A percentile compares a stretch with the other conserved stretches of the same genome.
Evolutionary conservation across 2,329 filamentous ascomycete genomes (phyloP).

Genomic region (Sclerotiophoma versabilis): DNA sequence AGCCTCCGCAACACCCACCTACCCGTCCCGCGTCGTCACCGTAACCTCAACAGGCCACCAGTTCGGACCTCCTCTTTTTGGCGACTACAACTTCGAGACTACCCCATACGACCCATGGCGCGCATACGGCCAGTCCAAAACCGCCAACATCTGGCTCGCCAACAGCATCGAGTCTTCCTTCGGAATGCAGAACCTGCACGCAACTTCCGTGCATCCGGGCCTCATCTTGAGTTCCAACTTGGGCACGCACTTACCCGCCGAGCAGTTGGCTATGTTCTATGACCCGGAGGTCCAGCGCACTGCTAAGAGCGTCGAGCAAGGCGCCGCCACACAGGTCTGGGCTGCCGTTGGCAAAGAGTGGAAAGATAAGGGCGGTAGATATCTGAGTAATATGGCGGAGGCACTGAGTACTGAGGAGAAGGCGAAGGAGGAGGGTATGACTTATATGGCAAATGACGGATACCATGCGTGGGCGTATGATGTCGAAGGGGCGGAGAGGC

Average conservation of each 20-base stretch:
- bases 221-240: conserved; percentile 24
- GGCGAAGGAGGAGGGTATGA: conserved; percentile 15
- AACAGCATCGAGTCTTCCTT: conserved; percentile 30
- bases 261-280: conserved; percentile 3
- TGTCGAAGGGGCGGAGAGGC: conserved; percentile 33
- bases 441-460: conserved; percentile 21
- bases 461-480: conserved; percentile 36
- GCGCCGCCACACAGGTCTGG: conserved; percentile 51
- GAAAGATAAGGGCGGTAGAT: conserved; percentile 44
- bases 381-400: conserved; percentile 38
- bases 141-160: conserved; percentile 52
- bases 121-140: conserved; percentile 60
- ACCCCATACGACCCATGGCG: conserved; percentile 44
- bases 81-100: conserved; percentile 51
- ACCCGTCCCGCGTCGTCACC: conserved; percentile 57
- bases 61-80: conserved; percentile 48
- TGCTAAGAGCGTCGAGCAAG: conserved; percentile 47
- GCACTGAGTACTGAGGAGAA: conserved; percentile 14
- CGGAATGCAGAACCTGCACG: conserved; percentile 20
- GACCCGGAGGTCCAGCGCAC: conserved; percentile 5
- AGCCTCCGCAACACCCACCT: conserved; percentile 46
- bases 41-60: conserved; percentile 52
- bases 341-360: conserved; percentile 46
- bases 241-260: conserved; percentile 13
- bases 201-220: conserved; percentile 28